These are phyloP conservation scores for Epichloe gansuensis DNA, from an alignment of 2,329 filamentous ascomycete genomes.

Conservation along the genomic window DNA sequence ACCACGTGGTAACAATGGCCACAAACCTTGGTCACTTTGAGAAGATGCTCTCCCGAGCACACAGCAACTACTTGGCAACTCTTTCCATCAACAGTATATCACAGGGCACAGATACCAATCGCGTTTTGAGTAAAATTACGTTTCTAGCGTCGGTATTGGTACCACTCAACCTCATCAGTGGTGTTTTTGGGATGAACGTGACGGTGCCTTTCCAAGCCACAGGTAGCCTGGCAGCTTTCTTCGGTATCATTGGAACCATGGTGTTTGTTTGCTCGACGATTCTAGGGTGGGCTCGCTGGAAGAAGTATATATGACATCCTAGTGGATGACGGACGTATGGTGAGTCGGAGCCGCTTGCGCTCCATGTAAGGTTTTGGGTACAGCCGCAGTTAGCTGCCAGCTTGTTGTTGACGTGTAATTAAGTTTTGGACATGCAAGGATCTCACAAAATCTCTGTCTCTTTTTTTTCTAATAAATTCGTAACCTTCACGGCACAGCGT, in stretches of 20 bases:
- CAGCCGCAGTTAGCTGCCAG: too few relatives aligned
- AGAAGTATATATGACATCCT: constrained; percentile 29
- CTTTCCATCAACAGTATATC: constrained; percentile 84
- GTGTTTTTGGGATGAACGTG: constrained; percentile 83
- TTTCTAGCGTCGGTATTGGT: constrained; percentile 91
- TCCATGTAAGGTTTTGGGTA: too few relatives aligned
- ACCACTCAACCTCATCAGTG: constrained; percentile 83
- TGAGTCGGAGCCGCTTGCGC: too few relatives aligned
- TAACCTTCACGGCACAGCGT: not conserved
- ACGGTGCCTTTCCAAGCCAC: constrained; percentile 48
- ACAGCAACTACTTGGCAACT: constrained; percentile 93
- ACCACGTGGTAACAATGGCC: constrained; percentile 99
- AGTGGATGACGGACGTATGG: too few relatives aligned
- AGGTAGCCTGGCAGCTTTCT: constrained; percentile 42
- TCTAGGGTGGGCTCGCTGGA: constrained; percentile 31
- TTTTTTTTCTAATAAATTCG: not conserved
- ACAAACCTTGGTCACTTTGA: constrained; percentile 91
- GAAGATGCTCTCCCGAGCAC: constrained; percentile 87
- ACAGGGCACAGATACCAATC: constrained; percentile 78
- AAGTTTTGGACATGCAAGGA: not conserved
- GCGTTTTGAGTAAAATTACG: constrained; percentile 87
- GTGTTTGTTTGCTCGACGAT: constrained; percentile 36
- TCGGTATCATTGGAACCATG: constrained; percentile 39
- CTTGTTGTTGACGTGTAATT: too few relatives aligned
- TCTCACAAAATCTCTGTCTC: not conserved